Conservation (phyloP, 257 asterid genomes). For the Forsythia suspensa region DNA sequence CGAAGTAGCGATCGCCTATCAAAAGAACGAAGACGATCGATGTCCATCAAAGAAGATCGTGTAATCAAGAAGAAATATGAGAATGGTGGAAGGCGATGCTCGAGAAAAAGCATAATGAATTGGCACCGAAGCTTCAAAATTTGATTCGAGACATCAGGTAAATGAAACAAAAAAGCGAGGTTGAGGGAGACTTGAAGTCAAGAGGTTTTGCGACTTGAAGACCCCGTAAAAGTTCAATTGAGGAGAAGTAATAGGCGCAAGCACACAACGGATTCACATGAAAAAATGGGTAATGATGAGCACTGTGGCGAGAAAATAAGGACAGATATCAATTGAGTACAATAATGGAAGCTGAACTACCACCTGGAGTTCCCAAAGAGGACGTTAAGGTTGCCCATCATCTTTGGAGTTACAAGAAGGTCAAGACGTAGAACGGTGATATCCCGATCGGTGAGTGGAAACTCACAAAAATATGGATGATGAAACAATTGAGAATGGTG, state of each 20-base stretch:
- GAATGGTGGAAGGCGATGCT: constrained; percentile 10
- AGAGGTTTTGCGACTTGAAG: constrained; percentile 14
- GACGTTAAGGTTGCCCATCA: constrained; percentile 22
- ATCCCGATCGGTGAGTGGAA: constrained; percentile 4
- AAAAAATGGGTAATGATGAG: constrained; percentile 9
- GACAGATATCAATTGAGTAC: constrained; percentile 15
- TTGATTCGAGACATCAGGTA: constrained; percentile 17
- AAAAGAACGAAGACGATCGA: no score
- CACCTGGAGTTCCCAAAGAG: constrained; percentile 19
- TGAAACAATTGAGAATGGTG: constrained; percentile 9
- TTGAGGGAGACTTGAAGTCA: constrained; percentile 4
- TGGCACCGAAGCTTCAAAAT: constrained; percentile 23
- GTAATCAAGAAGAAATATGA: constrained; percentile 22
- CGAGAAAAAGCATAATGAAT: constrained; percentile 15
- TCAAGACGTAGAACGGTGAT: constrained; percentile 24
- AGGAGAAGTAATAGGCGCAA: constrained; percentile 33
- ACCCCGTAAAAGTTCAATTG: constrained; percentile 23
- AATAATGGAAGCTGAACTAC: constrained; percentile 10
- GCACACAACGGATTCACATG: constrained; percentile 3
- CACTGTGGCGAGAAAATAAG: constrained; percentile 18
- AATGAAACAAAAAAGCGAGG: constrained; percentile 15
- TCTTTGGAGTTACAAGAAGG: constrained; percentile 20
- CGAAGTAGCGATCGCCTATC: no score
- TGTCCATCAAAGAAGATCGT: no score
- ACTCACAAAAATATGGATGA: constrained; percentile 7